Base-by-base conservation (phyloP, 768 basidiomycete genomes). In the Trametes cingulata region DNA sequence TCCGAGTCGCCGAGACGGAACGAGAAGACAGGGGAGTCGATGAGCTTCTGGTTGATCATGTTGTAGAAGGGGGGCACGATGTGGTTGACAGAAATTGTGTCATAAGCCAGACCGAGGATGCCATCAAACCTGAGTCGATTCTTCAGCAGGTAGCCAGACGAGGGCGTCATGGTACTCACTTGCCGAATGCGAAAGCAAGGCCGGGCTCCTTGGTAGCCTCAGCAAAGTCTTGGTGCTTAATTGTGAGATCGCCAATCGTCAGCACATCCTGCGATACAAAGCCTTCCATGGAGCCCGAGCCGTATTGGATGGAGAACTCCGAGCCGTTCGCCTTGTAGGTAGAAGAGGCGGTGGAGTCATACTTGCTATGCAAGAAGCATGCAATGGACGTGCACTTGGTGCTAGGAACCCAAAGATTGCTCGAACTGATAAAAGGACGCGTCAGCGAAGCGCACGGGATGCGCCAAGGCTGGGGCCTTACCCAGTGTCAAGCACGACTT, bases 141-240 rank as follows among this genome's bases (percentile, higher is more conserved):
- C 24, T 12, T 10, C 2, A 1, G 12, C 20, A 2, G 15, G n/a
- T 6, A 22, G 6, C 1, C 8, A 17, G 12, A 37, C 29, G 29
- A 4, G 4, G 3, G 22, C 37, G 20, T 1, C 20, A 12, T 39
- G 15, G 20, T 27, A 78, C 90, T 69, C 67, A 93, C 90, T 90
- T 94, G 71, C 93, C 94, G 65, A 96, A 98, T 25, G 97, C 96
- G 72, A 99, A 99, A 6, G 95, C 88, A 49, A 99, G 86, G 45
- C 97, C 97, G 20, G 97, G 97, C 72, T 98, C 96, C 74, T 93
- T 92, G 59, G 86, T 88, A 1, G 95, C 93, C 77, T 98, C 97
- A 10, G 95, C 96, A 68, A 99, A 99, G 70, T 94, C 88, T 72
- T 92, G 91, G 13, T 75, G 62, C 67, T 77, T 79, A 73, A 99